Base-by-base conservation (phyloP, 2,329 filamentous ascomycete species). In the Coniochaeta sp. region DNA sequence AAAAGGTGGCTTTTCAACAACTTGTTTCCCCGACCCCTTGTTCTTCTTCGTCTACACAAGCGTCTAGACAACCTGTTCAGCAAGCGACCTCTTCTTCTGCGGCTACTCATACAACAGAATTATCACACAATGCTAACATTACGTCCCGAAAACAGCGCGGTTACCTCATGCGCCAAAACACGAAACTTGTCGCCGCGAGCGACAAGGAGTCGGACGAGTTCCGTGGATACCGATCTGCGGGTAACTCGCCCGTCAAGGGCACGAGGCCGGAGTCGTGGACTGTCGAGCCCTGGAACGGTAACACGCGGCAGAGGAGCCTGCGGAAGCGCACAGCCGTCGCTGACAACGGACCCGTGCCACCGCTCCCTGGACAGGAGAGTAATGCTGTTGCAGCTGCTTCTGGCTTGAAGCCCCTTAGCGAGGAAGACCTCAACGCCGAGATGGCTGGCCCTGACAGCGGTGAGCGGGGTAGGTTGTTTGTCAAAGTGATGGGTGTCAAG, bases 401-500 rank as follows among this genome's bases (percentile, higher is more conserved):
- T 13, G 45, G 26, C 20, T 69, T 90, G 4, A 82, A 81, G 50
- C 78, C 83, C 6, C 78, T 90, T 16, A 74, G 79, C 3, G 91
- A 96, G 62, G 83, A 86, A 55, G 86, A 89, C 48, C 67, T 76
- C 18, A 68, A 72, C 24, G 71, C 75, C 4, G 78, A 87, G 52
- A 66, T 74, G 38, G 70, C 75, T 5, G 79, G 81, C 9, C 86
- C 89, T 51, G 91, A 96, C 53, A 89, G 84, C 50, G 86, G 85
- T 53, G 94, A 99, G 70, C 79, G 94, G 60, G 94, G 94, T 9
- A 79, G 94, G 55, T 78, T 99, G 1, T 99, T 99, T 62, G 91
- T 99, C 58, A 99, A 99, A 74, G 94, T 99, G n/a, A 87, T 97
- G 67, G 91, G 92, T 42, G 91, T 97, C 57, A 97, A 97, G 68